A percentile compares a stretch with the other conserved stretches of the same genome.
Conservation (phyloP, 2,329 filamentous ascomycete genomes). For the Fusarium sp. region DNA sequence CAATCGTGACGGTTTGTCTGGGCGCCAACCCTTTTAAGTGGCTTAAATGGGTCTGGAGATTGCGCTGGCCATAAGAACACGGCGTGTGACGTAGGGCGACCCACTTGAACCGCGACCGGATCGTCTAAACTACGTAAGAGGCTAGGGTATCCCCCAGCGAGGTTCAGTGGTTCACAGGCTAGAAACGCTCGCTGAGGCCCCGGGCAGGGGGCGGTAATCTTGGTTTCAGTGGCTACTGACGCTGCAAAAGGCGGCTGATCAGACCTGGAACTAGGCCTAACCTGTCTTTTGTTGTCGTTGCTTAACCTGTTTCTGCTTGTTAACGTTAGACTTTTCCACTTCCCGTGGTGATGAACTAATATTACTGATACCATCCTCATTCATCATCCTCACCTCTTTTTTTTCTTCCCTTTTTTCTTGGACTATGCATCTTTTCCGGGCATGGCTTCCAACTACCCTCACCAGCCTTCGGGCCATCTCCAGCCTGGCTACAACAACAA, state of each 20-base stretch:
- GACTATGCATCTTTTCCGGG: slow-evolving; percentile 29
- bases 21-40: not conserved
- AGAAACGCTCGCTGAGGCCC: not conserved
- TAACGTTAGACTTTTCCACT: not conserved
- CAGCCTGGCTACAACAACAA: not conserved
- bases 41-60: slow-evolving; percentile 24
- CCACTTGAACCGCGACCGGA: slow-evolving; percentile 2
- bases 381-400: not conserved
- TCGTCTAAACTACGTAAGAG: slow-evolving; percentile 22
- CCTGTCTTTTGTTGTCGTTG: not conserved
- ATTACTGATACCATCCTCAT: not conserved
- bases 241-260: slow-evolving; percentile 22
- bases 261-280: slow-evolving; percentile 14
- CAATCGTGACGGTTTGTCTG: not conserved
- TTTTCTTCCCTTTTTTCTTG: not conserved
- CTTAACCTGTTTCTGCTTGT: not conserved
- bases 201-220: not conserved
- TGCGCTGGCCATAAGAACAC: slow-evolving; percentile 3
- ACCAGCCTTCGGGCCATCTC: slow-evolving; percentile 40
- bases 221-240: not conserved
- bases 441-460: slow-evolving; percentile 44
- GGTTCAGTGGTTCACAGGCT: not conserved
- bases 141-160: not conserved
- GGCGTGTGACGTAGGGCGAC: slow-evolving; percentile 12
- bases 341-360: too few relatives aligned